phyloP scores from a whole-genome alignment of 2,329 filamentous ascomycete species.

The Geosmithia flava region DNA sequence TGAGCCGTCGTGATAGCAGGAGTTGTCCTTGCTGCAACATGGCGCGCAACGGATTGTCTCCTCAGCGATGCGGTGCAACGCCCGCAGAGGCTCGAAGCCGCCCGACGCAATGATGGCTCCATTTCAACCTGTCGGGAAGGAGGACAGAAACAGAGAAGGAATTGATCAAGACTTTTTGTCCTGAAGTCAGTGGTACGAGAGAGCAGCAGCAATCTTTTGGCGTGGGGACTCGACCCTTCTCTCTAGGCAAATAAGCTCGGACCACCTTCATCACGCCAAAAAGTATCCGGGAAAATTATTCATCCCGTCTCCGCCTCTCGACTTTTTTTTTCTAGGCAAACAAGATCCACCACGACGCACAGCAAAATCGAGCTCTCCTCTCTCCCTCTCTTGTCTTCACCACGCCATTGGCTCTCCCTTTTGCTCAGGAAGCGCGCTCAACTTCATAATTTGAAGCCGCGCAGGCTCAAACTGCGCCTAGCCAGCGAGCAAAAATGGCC shows the following conservation, averaged over 20 bases:
- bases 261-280: conserved; percentile 9
- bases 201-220: not conserved
- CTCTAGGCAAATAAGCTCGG: conserved; percentile 11
- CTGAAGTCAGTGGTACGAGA: not conserved
- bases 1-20: conserved; percentile 9
- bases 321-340: conserved; percentile 13
- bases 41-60: conserved; percentile 13
- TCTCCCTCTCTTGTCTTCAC: not conserved
- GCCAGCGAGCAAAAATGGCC: conserved; percentile 55
- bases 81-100: conserved; percentile 24
- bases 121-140: conserved; percentile 10
- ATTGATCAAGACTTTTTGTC: not conserved
- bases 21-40: not conserved
- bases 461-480: conserved; percentile 37
- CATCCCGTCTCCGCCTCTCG: conserved; percentile 13
- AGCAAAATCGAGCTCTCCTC: not conserved
- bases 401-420: not conserved
- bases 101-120: conserved; percentile 27
- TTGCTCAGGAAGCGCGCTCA: not conserved
- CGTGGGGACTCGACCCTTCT: not conserved
- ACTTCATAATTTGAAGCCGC: conserved; percentile 19
- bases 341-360: not conserved
- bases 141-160: not conserved
- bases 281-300: conserved; percentile 20
- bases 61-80: conserved; percentile 23